Percentiles rank a stretch among this genome's conserved stretches.
Conservation (phyloP, 768 basidiomycete species). For the Sporobolomyces phaffii region DNA sequence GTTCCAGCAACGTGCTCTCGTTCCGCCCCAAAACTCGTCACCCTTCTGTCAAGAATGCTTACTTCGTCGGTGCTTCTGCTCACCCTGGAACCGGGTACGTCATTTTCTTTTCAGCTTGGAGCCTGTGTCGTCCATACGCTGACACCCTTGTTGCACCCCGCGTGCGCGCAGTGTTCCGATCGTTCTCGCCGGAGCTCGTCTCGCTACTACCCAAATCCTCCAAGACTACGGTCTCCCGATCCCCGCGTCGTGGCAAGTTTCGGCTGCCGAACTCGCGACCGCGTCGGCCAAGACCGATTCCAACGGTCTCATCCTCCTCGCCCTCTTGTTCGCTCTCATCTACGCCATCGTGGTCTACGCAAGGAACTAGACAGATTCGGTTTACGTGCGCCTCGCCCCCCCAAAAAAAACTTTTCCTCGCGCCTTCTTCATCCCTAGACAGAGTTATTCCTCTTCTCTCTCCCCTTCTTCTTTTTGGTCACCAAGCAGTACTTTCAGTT, state of each 20-base stretch:
- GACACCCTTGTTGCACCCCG: too few species aligned
- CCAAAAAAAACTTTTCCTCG: background rate
- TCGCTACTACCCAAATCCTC: constrained; percentile 47
- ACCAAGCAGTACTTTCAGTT: too few species aligned
- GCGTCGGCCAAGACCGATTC: constrained; percentile 26
- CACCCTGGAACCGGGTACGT: constrained; percentile 49
- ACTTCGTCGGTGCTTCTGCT: constrained; percentile 51
- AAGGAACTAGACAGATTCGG: background rate
- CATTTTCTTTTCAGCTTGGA: constrained; percentile 4
- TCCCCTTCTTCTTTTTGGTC: background rate
- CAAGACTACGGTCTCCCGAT: constrained; percentile 42
- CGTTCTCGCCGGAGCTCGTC: constrained; percentile 48
- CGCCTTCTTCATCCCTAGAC: too few species aligned
- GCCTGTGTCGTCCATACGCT: too few species aligned
- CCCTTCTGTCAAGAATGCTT: constrained; percentile 46
- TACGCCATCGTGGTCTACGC: constrained; percentile 6
- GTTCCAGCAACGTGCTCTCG: constrained; percentile 21
- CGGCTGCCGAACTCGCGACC: constrained; percentile 25
- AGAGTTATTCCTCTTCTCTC: too few species aligned
- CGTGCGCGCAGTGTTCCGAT: constrained; percentile 46
- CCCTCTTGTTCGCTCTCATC: constrained; percentile 11
- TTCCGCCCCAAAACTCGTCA: constrained; percentile 44
- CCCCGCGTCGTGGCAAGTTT: constrained; percentile 33
- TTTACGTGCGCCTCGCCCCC: too few species aligned
- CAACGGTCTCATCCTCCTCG: constrained; percentile 11